phyloP scores from a whole-genome alignment of 805 yeast species.

The Candida hungchunana region DNA sequence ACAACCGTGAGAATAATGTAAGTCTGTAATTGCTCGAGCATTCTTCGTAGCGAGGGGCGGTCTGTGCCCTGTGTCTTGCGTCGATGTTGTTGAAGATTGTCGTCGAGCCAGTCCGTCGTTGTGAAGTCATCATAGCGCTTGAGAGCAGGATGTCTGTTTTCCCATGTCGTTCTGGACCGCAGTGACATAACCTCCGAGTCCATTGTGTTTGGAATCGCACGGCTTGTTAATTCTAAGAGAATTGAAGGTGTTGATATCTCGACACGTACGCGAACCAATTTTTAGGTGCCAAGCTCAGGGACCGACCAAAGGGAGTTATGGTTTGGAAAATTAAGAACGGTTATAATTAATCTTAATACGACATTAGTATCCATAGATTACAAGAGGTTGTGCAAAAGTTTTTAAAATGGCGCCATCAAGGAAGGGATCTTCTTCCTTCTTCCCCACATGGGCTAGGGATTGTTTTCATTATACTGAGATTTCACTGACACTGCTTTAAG shows the following conservation, averaged over 20 bases:
- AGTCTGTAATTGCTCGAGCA: constrained; percentile 24
- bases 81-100: constrained; percentile 46
- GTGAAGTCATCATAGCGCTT: constrained; percentile 55
- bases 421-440: too few relatives aligned
- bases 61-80: constrained; percentile 5
- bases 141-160: constrained; percentile 14
- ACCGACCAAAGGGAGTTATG: too few relatives aligned
- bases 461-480: too few relatives aligned
- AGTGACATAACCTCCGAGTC: constrained; percentile 6
- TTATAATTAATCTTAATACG: too few relatives aligned
- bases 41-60: constrained; percentile 8
- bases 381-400: too few relatives aligned
- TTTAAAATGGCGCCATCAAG: too few relatives aligned
- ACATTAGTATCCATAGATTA: too few relatives aligned
- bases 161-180: constrained; percentile 10
- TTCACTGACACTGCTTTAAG: constrained; percentile 9
- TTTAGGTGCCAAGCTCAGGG: too few relatives aligned
- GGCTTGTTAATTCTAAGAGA: not conserved
- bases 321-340: too few relatives aligned
- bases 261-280: not conserved
- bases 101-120: constrained; percentile 71
- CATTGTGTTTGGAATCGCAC: not conserved
- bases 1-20: constrained; percentile 75
- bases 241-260: not conserved
- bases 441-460: too few relatives aligned